Conservation (phyloP, 805 yeast species). For the Zygoascus flipseniorum region DNA sequence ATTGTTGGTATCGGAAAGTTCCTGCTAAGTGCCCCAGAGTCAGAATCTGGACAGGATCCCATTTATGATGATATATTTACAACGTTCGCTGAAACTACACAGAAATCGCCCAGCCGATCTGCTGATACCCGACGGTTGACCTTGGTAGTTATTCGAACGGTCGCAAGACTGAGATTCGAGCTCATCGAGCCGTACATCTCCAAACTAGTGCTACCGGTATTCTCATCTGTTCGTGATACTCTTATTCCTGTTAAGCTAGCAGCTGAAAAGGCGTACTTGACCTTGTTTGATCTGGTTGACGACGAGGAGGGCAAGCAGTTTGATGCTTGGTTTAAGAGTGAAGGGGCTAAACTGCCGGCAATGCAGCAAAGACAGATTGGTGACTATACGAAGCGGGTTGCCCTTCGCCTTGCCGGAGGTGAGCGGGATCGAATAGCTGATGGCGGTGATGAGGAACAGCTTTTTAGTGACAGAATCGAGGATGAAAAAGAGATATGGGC, state of each 20-base stretch:
- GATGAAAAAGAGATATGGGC: slow-evolving; percentile 87
- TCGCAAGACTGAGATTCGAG: slow-evolving; percentile 40
- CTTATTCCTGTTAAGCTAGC: slow-evolving; percentile 88
- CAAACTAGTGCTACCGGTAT: slow-evolving; percentile 59
- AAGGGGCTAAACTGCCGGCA: slow-evolving; percentile 26
- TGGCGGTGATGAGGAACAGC: slow-evolving; percentile 83
- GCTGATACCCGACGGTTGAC: slow-evolving; percentile 73
- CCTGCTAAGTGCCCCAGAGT: slow-evolving; percentile 40
- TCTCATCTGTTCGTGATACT: slow-evolving; percentile 77
- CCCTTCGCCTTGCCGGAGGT: slow-evolving; percentile 71
- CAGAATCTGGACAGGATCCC: slow-evolving; percentile 31
- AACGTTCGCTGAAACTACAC: slow-evolving; percentile 32
- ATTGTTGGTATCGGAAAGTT: slow-evolving; percentile 76
- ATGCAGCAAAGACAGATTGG: slow-evolving; percentile 55
- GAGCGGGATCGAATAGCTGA: slow-evolving; percentile 83
- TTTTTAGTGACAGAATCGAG: slow-evolving; percentile 77
- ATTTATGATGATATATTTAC: not conserved
- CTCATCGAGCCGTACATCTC: slow-evolving; percentile 40
- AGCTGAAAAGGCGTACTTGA: slow-evolving; percentile 81
- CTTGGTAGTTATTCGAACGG: slow-evolving; percentile 65
- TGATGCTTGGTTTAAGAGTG: slow-evolving; percentile 50
- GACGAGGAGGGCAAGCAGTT: slow-evolving; percentile 46
- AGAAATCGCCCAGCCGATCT: slow-evolving; percentile 53
- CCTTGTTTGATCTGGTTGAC: slow-evolving; percentile 62
- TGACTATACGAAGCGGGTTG: slow-evolving; percentile 88